A percentile compares a stretch with the other conserved stretches of the same genome.
Evolutionary conservation across 352 stramenopile species (phyloP).

Genomic region (Sclerospora graminicola): DNA sequence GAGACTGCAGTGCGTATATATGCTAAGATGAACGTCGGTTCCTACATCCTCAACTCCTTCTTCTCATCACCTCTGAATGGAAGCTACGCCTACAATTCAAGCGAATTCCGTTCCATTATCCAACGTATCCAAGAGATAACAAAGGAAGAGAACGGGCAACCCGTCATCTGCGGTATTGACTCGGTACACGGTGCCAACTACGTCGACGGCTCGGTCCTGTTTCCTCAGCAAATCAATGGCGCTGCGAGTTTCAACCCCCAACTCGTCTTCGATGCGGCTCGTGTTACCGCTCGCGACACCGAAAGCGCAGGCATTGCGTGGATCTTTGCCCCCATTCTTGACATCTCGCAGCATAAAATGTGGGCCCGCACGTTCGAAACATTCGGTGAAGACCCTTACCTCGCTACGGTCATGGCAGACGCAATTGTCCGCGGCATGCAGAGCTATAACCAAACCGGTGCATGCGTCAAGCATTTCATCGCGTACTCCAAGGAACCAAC

Average conservation of each 20-base stretch:
- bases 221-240: constrained; percentile 79
- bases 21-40: no score
- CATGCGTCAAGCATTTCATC: no score
- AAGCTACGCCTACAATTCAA: constrained; percentile 35
- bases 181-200: constrained; percentile 86
- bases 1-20: no score
- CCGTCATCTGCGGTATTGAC: constrained; percentile 78
- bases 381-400: constrained; percentile 83
- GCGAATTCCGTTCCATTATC: no score
- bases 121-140: constrained; percentile 76
- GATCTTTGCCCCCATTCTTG: constrained; percentile 81
- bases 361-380: constrained; percentile 88
- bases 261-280: constrained; percentile 41
- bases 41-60: constrained; percentile 77
- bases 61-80: constrained; percentile 22
- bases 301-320: constrained; percentile 71
- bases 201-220: no score
- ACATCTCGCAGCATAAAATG: constrained; percentile 69
- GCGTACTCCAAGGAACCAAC: no score
- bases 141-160: constrained; percentile 25
- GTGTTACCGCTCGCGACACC: constrained; percentile 71
- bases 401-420: constrained; percentile 59
- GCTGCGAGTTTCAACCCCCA: constrained; percentile 81
- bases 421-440: constrained; percentile 71
- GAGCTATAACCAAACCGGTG: constrained; percentile 37